Conservation (phyloP, 768 basidiomycete genomes). For the Rubroboletus satanas region DNA sequence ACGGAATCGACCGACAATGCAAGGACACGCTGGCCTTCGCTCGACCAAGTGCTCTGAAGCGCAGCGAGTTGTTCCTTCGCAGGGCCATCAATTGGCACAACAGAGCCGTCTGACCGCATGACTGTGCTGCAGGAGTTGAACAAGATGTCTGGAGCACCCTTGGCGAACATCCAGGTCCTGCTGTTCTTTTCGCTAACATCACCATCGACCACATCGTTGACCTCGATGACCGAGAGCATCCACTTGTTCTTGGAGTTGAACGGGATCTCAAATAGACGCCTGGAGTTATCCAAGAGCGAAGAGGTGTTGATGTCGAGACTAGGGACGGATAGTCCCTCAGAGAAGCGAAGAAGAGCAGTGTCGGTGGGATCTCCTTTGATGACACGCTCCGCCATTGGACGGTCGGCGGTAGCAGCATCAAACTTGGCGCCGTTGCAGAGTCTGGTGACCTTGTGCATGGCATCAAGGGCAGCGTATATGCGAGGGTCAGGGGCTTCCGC, state of each 20-base stretch:
- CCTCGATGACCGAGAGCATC: slow-evolving; percentile 46
- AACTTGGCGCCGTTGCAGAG: slow-evolving; percentile 59
- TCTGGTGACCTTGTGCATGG: slow-evolving; percentile 40
- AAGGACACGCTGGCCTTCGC: slow-evolving; percentile 51
- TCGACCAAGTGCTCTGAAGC: slow-evolving; percentile 42
- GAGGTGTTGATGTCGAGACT: slow-evolving; percentile 21
- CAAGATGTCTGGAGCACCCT: slow-evolving; percentile 60
- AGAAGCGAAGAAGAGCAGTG: slow-evolving; percentile 50
- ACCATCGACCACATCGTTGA: slow-evolving; percentile 16
- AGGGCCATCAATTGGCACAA: slow-evolving; percentile 28
- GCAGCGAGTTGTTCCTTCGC: slow-evolving; percentile 19
- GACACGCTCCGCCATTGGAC: slow-evolving; percentile 31
- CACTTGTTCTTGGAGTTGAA: slow-evolving; percentile 56
- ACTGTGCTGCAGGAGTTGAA: slow-evolving; percentile 38
- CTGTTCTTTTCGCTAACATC: slow-evolving; percentile 5
- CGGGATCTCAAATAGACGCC: slow-evolving; percentile 36
- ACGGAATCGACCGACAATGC: slow-evolving; percentile 31
- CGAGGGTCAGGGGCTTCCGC: slow-evolving; percentile 6
- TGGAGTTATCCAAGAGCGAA: slow-evolving; percentile 19
- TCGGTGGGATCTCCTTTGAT: slow-evolving; percentile 51
- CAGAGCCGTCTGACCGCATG: slow-evolving; percentile 32
- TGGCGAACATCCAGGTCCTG: slow-evolving; percentile 40
- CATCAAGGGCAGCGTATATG: slow-evolving; percentile 24
- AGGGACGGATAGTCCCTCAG: slow-evolving; percentile 31
- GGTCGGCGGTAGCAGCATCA: slow-evolving; percentile 28